Conservation (phyloP, 225 moss, liverwort and hornwort genomes). For the Straminergon stramineum region DNA sequence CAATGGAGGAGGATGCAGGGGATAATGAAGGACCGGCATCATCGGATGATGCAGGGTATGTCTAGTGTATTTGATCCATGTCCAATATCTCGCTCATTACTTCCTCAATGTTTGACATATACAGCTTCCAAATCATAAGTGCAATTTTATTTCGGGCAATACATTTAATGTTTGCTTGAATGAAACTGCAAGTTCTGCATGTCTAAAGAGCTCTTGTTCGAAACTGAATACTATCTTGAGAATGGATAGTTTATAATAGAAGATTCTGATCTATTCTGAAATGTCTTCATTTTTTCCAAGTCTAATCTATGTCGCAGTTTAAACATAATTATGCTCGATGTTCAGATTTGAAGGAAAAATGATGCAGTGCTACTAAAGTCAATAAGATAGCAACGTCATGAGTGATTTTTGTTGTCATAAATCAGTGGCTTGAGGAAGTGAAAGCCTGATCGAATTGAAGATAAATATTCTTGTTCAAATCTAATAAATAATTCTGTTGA, state of each 20-base stretch:
- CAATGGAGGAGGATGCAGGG: not conserved
- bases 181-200: not conserved
- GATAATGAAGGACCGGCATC: not conserved
- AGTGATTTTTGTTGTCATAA: not conserved
- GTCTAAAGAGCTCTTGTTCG: not conserved
- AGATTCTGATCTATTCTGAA: not conserved
- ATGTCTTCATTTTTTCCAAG: not conserved
- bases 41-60: not conserved
- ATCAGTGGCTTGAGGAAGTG: not conserved
- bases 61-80: not conserved
- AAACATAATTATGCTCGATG: not conserved
- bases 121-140: not conserved
- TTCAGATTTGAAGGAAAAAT: not conserved
- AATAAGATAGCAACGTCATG: not conserved
- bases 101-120: not conserved
- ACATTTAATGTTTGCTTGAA: not conserved
- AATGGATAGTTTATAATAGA: not conserved
- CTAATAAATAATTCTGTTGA: not conserved
- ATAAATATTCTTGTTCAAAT: not conserved
- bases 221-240: not conserved
- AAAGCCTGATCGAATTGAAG: not conserved
- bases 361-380: not conserved
- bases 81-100: not conserved
- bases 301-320: not conserved
- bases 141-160: not conserved